phyloP scores from a whole-genome alignment of 306 rosid genomes.

The Cucumis sativus region DNA sequence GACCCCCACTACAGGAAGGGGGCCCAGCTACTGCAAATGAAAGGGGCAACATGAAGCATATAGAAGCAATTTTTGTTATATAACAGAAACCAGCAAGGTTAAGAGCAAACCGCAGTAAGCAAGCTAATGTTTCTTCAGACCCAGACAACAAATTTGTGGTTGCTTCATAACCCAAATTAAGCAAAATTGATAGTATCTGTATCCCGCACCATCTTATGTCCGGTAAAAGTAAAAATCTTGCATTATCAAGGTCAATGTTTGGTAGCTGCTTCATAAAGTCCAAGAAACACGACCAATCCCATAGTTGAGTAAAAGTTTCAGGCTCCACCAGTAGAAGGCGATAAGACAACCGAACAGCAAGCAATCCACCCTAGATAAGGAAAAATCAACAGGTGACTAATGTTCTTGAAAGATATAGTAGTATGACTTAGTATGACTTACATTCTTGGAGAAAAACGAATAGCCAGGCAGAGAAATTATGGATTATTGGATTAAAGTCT shows the following conservation, averaged over 20 bases:
- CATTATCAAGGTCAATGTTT: constrained; percentile 5
- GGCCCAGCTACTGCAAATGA: constrained; percentile 23
- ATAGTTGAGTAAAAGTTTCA: constrained; percentile 44
- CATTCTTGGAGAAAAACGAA: not conserved
- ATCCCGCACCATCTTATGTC: constrained; percentile 63
- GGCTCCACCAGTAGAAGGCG: constrained; percentile 47
- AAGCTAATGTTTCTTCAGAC: constrained; percentile 38
- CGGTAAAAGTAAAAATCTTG: constrained; percentile 7
- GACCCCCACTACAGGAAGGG: no score
- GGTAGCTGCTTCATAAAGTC: constrained; percentile 27
- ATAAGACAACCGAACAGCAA: constrained; percentile 48
- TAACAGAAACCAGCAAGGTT: not conserved
- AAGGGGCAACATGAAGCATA: not conserved
- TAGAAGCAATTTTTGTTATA: constrained; percentile 8
- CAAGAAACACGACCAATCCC: constrained; percentile 77
- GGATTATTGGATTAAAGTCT: no score
- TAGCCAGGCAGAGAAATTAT: not conserved
- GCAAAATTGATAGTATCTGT: constrained; percentile 39
- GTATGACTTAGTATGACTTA: not conserved
- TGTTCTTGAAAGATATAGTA: not conserved
- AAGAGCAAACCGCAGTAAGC: constrained; percentile 52
- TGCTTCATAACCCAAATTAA: constrained; percentile 39
- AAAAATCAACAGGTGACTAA: not conserved
- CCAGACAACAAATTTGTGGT: constrained; percentile 25
- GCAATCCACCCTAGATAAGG: constrained; percentile 29